Evolutionary conservation across 345 rosid genomes (phyloP).

Genomic region (Psidium friedrichsthalianum): DNA sequence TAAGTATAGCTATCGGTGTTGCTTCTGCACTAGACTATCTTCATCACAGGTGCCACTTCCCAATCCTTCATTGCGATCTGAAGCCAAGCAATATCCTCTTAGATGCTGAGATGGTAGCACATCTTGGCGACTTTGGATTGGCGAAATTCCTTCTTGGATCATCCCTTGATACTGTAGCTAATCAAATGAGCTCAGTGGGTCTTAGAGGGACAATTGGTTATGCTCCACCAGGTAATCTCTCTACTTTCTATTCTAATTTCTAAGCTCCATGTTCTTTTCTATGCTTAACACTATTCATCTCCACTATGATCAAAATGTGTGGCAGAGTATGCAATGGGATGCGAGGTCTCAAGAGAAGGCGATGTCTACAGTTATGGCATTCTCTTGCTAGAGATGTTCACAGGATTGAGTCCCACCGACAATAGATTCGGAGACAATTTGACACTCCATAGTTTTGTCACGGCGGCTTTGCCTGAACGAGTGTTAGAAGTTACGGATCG

Average conservation of each 20-base stretch:
- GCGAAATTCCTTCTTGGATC: background rate
- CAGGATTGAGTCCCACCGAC: background rate
- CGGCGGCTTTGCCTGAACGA: background rate
- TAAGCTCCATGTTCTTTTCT: background rate
- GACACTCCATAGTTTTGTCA: background rate
- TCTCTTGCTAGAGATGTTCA: background rate
- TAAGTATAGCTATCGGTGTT: background rate
- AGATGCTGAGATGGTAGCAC: background rate
- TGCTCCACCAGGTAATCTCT: background rate
- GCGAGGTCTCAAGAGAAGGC: background rate
- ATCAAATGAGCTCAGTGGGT: background rate
- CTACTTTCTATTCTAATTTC: too few relatives aligned
- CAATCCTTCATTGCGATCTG: background rate
- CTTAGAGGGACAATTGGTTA: background rate
- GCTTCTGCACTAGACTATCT: background rate
- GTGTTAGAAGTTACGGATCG: background rate
- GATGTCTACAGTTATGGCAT: background rate
- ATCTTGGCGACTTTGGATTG: background rate
- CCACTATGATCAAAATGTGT: background rate
- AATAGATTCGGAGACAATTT: background rate
- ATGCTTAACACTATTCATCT: too few relatives aligned
- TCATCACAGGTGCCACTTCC: background rate
- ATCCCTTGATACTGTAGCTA: background rate
- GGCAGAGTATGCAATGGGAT: background rate
- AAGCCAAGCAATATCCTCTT: background rate